Conservation (phyloP, 768 basidiomycete genomes). For the Paxillus ammoniavirescens region DNA sequence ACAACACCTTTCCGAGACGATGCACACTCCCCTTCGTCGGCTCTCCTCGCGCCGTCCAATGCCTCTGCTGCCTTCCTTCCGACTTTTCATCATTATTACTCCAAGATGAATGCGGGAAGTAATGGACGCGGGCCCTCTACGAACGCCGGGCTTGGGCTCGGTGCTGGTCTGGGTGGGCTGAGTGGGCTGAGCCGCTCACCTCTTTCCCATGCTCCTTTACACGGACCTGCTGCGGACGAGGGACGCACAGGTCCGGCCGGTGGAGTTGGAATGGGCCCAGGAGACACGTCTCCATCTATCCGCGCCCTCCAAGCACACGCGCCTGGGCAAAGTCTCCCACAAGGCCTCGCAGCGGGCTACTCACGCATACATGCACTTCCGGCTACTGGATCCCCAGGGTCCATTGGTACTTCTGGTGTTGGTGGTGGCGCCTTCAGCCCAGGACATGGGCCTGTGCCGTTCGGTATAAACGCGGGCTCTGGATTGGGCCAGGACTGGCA, state of each 20-base stretch:
- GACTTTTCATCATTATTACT: slow-evolving; percentile 64
- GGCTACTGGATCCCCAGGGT: slow-evolving; percentile 36
- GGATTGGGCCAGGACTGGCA: slow-evolving; percentile 26
- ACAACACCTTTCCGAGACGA: slow-evolving; percentile 34
- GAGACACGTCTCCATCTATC: slow-evolving; percentile 59
- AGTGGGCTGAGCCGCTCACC: slow-evolving; percentile 30
- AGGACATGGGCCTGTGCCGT: slow-evolving; percentile 29
- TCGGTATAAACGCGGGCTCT: slow-evolving; percentile 29
- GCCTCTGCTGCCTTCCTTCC: slow-evolving; percentile 83
- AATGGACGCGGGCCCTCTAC: slow-evolving; percentile 27
- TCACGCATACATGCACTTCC: slow-evolving; percentile 82
- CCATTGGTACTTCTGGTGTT: slow-evolving; percentile 25
- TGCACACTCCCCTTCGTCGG: slow-evolving; percentile 29
- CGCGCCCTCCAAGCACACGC: slow-evolving; percentile 86
- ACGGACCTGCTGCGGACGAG: slow-evolving; percentile 27
- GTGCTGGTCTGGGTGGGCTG: slow-evolving; percentile 18
- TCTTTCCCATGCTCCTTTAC: slow-evolving; percentile 26
- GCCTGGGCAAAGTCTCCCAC: slow-evolving; percentile 88
- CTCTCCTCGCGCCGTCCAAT: slow-evolving; percentile 62
- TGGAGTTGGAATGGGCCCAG: slow-evolving; percentile 13
- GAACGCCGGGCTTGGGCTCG: slow-evolving; percentile 17
- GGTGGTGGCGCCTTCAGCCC: slow-evolving; percentile 30
- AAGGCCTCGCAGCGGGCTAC: slow-evolving; percentile 88
- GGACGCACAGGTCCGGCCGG: slow-evolving; percentile 15
- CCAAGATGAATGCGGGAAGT: slow-evolving; percentile 42